phyloP scores from a whole-genome alignment of 1,284 basidiomycete species.

The Ustilago lituana region DNA sequence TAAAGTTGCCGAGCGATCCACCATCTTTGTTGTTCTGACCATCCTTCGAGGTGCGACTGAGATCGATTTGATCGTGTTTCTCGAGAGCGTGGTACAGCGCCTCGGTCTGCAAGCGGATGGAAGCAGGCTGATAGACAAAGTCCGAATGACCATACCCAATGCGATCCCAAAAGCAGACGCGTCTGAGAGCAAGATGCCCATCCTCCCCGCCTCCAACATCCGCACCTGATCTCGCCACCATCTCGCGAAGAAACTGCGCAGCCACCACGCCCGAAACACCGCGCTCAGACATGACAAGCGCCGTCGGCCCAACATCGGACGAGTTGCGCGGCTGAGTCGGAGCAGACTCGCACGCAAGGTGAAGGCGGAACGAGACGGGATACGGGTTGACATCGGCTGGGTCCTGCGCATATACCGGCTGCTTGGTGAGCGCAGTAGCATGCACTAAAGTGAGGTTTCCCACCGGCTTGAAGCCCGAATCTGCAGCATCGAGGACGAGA shows the following conservation, averaged over 20 bases:
- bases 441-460: slow-evolving; percentile 48
- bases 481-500: slow-evolving; percentile 48
- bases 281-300: slow-evolving; percentile 54
- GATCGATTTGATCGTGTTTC: slow-evolving; percentile 25
- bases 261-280: slow-evolving; percentile 48
- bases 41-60: neutral
- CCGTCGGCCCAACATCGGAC: slow-evolving; percentile 31
- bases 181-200: slow-evolving; percentile 47
- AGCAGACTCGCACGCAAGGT: slow-evolving; percentile 48
- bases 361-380: slow-evolving; percentile 46
- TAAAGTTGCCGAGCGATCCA: slow-evolving; percentile 36
- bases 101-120: slow-evolving; percentile 36
- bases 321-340: slow-evolving; percentile 18
- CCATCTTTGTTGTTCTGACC: slow-evolving; percentile 13
- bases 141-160: slow-evolving; percentile 53
- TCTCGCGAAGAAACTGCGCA: slow-evolving; percentile 50
- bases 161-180: slow-evolving; percentile 54
- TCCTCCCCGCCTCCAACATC: slow-evolving; percentile 26
- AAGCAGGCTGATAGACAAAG: slow-evolving; percentile 40
- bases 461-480: slow-evolving; percentile 43
- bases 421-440: slow-evolving; percentile 28
- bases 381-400: slow-evolving; percentile 38
- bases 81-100: slow-evolving; percentile 38
- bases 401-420: slow-evolving; percentile 36
- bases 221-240: slow-evolving; percentile 35